Base-by-base conservation (phyloP, 2,329 filamentous ascomycete genomes). In the Lachnellula cervina region DNA sequence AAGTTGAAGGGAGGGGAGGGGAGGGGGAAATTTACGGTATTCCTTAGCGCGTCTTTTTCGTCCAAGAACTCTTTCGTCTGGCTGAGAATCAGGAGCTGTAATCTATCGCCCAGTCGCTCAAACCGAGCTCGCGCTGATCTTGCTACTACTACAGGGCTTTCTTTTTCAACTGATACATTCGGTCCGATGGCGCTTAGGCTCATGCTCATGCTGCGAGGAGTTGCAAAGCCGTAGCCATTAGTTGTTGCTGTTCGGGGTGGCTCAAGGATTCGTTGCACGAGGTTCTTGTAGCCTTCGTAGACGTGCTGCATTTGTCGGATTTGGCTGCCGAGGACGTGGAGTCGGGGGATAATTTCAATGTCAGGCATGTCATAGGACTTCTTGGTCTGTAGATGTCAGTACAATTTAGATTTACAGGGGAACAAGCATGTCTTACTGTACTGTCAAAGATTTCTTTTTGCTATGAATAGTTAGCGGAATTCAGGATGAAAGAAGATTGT, bases 1-100 rank as follows among this genome's bases (percentile, higher is more conserved):
- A 40, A 34, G 45, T 47, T 50, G 45, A 47, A 9, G 8, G 44
- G 28, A 23, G 38, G n/a, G 25, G 13, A 6, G 19, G 47, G 40
- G 25, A 19, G 35, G 19, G 48, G 40, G 21, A 17, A 34, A 49
- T 43, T 14, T 70, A 87, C 86, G 67, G 89, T 82, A 59, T 81
- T 80, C 3, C 87, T 84, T 25, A 91, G 73, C 0, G 83, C 82
- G 25, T 86, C 83, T 66, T 89, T 90, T 69, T 90, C 87, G 28
- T 81, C 81, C 21, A 90, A 70, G 56, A 82, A 82, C 63, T 84
- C 83, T 50, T 80, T 74, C 25, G 85, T 83, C 55, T 84, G 81
- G 62, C 77, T 81, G 42, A 87, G 68, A 58, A 85, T 84, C 49
- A 86, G 78, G 42, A 84, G 73, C 54, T 80, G 74, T 53, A 86